phyloP scores from a whole-genome alignment of 331 rosid genomes.

The Malus hybrid region DNA sequence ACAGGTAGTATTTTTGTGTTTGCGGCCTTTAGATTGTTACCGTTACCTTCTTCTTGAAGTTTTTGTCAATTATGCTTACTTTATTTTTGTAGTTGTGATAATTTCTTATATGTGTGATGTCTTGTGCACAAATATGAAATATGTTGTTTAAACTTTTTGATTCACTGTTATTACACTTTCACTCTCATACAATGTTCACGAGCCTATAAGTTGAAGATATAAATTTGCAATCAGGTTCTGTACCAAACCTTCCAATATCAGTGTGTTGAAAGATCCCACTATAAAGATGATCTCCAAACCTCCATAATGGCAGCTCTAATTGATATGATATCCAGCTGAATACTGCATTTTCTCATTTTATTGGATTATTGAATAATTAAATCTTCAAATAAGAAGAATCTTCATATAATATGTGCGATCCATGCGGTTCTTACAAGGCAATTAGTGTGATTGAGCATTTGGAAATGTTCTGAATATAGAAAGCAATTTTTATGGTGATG shows the following conservation, averaged over 20 bases:
- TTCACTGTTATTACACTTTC: not conserved
- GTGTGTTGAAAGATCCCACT: not conserved
- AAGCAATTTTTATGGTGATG: not conserved
- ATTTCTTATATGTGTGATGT: not conserved
- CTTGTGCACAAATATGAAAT: not conserved
- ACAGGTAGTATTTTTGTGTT: conserved; percentile 52
- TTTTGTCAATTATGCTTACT: not conserved
- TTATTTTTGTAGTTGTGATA: not conserved
- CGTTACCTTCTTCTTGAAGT: not conserved
- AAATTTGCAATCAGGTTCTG: not conserved
- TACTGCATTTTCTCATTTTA: not conserved
- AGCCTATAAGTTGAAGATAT: not conserved
- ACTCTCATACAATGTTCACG: not conserved
- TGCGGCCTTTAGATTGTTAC: not conserved
- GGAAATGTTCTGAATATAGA: not conserved
- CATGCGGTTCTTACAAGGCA: not conserved
- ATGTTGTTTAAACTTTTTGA: not conserved
- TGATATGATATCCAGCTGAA: not conserved
- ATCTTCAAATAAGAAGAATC: not conserved
- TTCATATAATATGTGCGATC: not conserved
- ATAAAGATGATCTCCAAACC: not conserved
- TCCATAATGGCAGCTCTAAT: not conserved
- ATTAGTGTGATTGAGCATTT: not conserved
- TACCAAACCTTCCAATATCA: not conserved
- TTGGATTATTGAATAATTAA: not conserved